Conservation (phyloP, 495 filamentous ascomycete species). For the Tuber borchii region DNA sequence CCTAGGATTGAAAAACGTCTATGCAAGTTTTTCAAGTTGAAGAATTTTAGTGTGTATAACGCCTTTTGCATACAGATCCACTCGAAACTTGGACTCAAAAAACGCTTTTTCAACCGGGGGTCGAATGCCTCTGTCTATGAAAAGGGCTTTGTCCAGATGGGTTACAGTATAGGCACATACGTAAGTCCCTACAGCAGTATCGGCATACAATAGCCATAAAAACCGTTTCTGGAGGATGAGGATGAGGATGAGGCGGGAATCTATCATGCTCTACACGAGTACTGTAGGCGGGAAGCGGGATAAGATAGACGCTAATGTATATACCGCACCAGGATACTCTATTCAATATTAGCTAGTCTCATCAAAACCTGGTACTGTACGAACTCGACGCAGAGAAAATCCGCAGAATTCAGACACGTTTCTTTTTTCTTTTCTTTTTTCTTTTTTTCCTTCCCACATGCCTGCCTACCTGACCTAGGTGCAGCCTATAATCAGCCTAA, state of each 20-base stretch:
- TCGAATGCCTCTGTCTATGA: not conserved
- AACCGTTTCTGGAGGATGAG: not conserved
- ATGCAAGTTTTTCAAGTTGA: not conserved
- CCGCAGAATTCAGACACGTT: not conserved
- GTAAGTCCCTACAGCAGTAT: too few relatives aligned
- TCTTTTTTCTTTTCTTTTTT: not conserved
- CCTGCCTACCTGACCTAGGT: not conserved
- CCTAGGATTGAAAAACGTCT: not conserved
- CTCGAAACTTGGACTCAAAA: not conserved
- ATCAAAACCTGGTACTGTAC: not conserved
- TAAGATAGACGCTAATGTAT: constrained; percentile 1
- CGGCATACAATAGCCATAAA: not conserved
- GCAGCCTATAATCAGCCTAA: not conserved
- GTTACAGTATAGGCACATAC: not conserved
- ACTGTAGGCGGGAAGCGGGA: not conserved
- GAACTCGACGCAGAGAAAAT: not conserved
- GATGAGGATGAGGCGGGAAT: not conserved
- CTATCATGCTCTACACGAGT: not conserved
- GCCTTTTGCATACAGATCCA: not conserved
- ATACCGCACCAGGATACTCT: not conserved
- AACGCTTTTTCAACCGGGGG: not conserved
- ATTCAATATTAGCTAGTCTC: not conserved
- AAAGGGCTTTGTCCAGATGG: not conserved
- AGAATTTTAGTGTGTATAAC: not conserved
- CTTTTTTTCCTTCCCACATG: not conserved